Conservation (phyloP, 2,329 filamentous ascomycete species). For the Pezicula radicicola region DNA sequence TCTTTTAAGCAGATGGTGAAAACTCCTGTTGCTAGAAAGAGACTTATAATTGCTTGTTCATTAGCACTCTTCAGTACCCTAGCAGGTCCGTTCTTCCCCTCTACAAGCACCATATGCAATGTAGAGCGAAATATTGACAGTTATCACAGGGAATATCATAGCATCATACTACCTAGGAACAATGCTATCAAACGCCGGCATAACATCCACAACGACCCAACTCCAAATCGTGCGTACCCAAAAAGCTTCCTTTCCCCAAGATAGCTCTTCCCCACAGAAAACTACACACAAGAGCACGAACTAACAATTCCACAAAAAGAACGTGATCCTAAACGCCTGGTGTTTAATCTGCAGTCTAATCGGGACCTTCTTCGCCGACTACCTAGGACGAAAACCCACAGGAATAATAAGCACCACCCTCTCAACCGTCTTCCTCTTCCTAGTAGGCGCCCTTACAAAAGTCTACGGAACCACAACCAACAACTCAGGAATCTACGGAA, state of each 20-base stretch:
- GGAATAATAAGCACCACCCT: conserved; percentile 36
- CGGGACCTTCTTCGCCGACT: conserved; percentile 40
- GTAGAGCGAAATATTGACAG: neutral
- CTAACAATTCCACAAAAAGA: conserved; percentile 21
- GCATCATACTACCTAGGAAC: conserved; percentile 39
- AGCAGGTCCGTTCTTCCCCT: conserved; percentile 2
- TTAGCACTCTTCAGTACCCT: conserved; percentile 1
- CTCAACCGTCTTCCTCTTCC: conserved; percentile 43
- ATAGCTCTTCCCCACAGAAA: neutral
- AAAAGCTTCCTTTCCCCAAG: neutral
- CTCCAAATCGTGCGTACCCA: conserved; percentile 31
- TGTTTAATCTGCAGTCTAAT: conserved; percentile 38
- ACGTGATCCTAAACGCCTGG: conserved; percentile 49
- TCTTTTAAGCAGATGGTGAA: conserved; percentile 34
- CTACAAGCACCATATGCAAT: too few species aligned
- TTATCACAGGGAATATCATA: conserved; percentile 28
- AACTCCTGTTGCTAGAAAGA: conserved; percentile 20
- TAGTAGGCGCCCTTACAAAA: conserved; percentile 52
- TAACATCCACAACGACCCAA: conserved; percentile 38
- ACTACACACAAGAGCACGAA: neutral
- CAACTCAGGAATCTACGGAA: conserved; percentile 7
- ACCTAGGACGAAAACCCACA: conserved; percentile 41
- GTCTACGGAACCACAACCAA: neutral
- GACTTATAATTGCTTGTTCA: neutral
- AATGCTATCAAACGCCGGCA: conserved; percentile 40